Evolutionary conservation across 768 basidiomycete genomes (phyloP), one percentile per base, ranked within the genome.

Genomic region (Lanmaoa pseudosensibilis): DNA sequence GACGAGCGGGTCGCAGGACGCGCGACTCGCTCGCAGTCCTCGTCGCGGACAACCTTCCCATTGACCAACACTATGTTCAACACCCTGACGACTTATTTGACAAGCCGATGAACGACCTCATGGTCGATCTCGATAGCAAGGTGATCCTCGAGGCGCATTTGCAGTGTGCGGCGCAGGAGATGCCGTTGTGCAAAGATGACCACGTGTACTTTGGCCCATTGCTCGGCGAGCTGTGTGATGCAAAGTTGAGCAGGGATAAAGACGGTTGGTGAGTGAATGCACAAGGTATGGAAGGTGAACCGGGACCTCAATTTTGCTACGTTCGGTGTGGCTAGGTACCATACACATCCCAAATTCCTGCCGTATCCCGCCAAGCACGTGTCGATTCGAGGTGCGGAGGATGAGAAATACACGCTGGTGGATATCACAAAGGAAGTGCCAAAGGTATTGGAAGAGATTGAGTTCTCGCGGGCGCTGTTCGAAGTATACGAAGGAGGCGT

Each of bases 401-500:
- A 96, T 62, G 90, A 92, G 36, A 85, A 81, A 58, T 96, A 95
- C 69, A 77, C 77, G 21, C 78, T 94, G 18, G 78, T 94, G 12
- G 86, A 92, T 59, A 66, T 90, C 39, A 83, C 78, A 15, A 78
- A 73, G 43, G 63, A 73, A 2, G 65, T 37, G 1, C 63, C 69
- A 2, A 71, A 56, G 56, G 77, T 90, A 33, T 65, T 96, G 10
- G 93, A 96, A 72, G 91, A 94, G 67, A 76, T 92, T 23, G 94
- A 95, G 70, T 70, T 87, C 40, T 92, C 89, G 21, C 77, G 93
- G 32, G 91, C 92, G 0, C 73, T 93, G 52, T 96, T 94, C 61
- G 94, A 95, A 70, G 74, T 90, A 10, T 96, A 94, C 64, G 92
- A 94, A 73, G 94, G 93, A 13, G 92, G 86, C 5, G 85, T 95